Base-by-base conservation (phyloP, 108 stramenopile genomes). In the Skeletonema costatum region DNA sequence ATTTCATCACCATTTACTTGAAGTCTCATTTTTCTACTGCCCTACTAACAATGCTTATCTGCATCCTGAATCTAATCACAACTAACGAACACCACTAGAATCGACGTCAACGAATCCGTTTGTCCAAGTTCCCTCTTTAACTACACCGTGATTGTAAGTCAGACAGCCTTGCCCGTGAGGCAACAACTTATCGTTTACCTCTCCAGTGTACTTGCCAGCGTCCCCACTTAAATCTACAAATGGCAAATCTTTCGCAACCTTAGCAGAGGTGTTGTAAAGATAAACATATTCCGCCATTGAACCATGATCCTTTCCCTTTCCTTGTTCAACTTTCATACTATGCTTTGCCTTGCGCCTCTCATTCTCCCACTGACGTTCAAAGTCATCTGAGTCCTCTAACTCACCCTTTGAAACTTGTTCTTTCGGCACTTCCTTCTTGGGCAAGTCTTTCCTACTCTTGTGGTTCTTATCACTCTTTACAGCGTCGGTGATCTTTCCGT, bases 171-270 rank as follows among this genome's bases (percentile, higher is more conserved):
- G 44, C 1, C 81, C 81, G 59, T 82, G 81, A 46, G 81, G 81
- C 66, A 82, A 66, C 17, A 59, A 44, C 14, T 53, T 42, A 21
- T 71, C 81, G 36, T 82, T 82, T 19, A 82, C 81, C n/a, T 82
- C 81, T 41, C 81, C 81, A 7, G 81, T 67, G 51, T 75, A 82
- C 36, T 74, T 30, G 5, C 81, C 81, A 17, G 59, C 31, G 50
- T 82, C 81, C 12, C 81, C 81, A 32, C 51, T 66, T 60, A 70
- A 65, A 72, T 82, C 81, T 25, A 75, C 56, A 44, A 82, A 82
- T 67, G 59, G 44, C 81, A 82, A 75, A 53, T 60, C 70, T 32
- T 82, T 82, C 64, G 75, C 81, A 13, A 66, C 70, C 38, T 71
- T 66, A 5, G 73, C 17, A 5, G 48, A 5, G n/a, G 48, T 42